Conservation (phyloP, 179 eudicot genomes). For the Camellia oleifera region DNA sequence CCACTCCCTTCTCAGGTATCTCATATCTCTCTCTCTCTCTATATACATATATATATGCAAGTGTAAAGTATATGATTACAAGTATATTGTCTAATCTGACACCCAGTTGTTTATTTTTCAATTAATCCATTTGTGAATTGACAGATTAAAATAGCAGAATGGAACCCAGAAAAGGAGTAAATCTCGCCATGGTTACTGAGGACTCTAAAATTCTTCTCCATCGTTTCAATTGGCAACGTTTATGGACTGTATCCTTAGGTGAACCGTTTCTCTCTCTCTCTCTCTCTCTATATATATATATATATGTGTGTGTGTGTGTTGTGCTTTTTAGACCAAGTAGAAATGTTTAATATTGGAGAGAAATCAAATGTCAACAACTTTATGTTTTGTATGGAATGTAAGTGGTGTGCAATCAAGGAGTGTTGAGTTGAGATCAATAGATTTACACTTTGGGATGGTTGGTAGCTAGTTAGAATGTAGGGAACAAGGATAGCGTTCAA, state of each 20-base stretch:
- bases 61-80: background rate
- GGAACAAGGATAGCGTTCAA: background rate
- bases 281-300: background rate
- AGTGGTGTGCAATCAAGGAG: background rate
- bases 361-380: background rate
- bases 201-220: conserved; percentile 87
- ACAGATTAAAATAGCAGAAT: conserved; percentile 83
- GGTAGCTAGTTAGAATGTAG: background rate
- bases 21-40: background rate
- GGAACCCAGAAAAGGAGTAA: conserved; percentile 98
- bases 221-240: conserved; percentile 98
- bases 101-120: conserved; percentile 5
- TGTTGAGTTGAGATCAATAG: background rate
- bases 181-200: conserved; percentile 89
- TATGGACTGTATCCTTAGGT: conserved; percentile 93
- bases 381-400: background rate
- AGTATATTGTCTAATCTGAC: background rate
- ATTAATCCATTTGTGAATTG: background rate
- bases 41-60: background rate
- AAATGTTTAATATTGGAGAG: background rate
- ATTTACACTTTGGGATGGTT: background rate
- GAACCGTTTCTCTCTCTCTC: background rate
- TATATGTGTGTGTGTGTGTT: background rate
- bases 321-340: background rate
- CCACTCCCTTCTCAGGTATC: conserved; percentile 82